A percentile compares a stretch with the other conserved stretches of the same genome.
Conservation (phyloP, 2,329 filamentous ascomycete species). For the Aspergillus arachidicola region DNA sequence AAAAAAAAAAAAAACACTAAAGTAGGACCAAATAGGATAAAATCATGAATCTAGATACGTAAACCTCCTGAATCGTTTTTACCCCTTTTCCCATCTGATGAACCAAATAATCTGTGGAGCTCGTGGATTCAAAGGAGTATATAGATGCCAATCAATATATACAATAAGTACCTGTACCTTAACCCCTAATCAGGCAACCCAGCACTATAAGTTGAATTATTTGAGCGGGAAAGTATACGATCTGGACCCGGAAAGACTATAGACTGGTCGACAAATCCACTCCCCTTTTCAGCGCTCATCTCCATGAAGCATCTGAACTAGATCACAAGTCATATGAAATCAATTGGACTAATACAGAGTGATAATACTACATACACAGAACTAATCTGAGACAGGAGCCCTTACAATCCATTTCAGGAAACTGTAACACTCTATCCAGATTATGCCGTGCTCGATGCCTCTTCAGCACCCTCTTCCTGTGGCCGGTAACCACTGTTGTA, state of each 20-base stretch:
- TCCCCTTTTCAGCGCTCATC: background rate
- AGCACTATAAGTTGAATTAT: background rate
- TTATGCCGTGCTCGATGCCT: constrained; percentile 2
- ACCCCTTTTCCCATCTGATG: background rate
- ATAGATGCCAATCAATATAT: background rate
- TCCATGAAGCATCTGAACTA: background rate
- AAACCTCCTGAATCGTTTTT: background rate
- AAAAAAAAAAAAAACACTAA: background rate
- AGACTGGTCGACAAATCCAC: background rate
- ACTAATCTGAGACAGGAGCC: background rate
- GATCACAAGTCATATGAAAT: background rate
- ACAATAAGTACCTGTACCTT: background rate
- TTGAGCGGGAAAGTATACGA: background rate
- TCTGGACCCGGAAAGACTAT: background rate
- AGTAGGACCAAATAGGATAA: background rate
- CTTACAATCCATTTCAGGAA: background rate
- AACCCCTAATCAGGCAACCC: background rate
- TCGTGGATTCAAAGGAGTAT: background rate
- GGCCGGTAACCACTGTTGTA: constrained; percentile 41
- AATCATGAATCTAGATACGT: background rate
- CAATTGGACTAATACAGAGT: constrained; percentile 3
- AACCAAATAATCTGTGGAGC: background rate
- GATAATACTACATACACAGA: constrained; percentile 10
- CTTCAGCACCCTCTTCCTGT: constrained; percentile 30
- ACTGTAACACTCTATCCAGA: background rate